Evolutionary conservation across 2,329 filamentous ascomycete genomes (phyloP).

Genomic region (Corynespora cassiicola): DNA sequence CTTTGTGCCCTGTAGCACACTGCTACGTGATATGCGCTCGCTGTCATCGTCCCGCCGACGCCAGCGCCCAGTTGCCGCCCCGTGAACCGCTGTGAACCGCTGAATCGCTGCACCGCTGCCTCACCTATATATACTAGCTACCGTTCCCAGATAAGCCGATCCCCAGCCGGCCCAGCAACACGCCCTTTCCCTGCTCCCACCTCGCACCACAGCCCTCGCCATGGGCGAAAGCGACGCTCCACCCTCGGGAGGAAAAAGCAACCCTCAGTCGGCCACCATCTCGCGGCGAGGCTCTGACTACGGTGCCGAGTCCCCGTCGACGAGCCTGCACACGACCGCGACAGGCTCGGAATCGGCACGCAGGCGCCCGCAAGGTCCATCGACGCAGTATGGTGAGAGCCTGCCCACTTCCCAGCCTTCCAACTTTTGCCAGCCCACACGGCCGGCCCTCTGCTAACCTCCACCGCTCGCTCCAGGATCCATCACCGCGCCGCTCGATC

Average conservation of each 20-base stretch:
- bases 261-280: slow-evolving; percentile 24
- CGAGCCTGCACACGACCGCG: slow-evolving; percentile 15
- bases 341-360: slow-evolving; percentile 34
- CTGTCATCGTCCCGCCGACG: slow-evolving; percentile 12
- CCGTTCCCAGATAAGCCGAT: too few relatives aligned
- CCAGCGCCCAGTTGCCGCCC: slow-evolving; percentile 13
- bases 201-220: slow-evolving; percentile 16
- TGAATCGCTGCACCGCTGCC: too few relatives aligned
- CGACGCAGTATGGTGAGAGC: slow-evolving; percentile 42
- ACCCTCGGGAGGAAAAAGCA: slow-evolving; percentile 28
- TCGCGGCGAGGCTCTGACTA: slow-evolving; percentile 35
- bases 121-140: too few relatives aligned
- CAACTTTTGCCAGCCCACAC: too few relatives aligned
- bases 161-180: too few relatives aligned
- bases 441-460: too few relatives aligned
- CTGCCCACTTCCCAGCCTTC: not conserved
- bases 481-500: slow-evolving; percentile 41
- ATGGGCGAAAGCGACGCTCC: slow-evolving; percentile 41
- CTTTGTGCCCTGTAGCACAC: slow-evolving; percentile 6
- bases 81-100: too few relatives aligned
- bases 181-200: too few relatives aligned
- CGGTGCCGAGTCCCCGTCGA: slow-evolving; percentile 27
- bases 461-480: slow-evolving; percentile 39
- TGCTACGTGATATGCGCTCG: slow-evolving; percentile 16
- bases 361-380: slow-evolving; percentile 32